Base-by-base conservation (phyloP, 768 basidiomycete species). In the Punctularia strigosozonata region DNA sequence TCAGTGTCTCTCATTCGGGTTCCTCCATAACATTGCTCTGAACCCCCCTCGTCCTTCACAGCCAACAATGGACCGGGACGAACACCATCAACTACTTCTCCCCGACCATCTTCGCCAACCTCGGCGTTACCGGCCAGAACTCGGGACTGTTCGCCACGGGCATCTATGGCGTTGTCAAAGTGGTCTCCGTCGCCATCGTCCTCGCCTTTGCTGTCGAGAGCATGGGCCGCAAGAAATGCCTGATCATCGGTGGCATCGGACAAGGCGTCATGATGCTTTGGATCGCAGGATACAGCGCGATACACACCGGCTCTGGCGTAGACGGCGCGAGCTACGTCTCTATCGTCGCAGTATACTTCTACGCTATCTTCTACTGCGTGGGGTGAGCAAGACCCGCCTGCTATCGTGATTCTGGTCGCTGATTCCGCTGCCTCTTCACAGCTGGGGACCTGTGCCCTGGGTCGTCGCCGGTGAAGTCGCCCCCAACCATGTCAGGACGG, bases 71-170 rank as follows among this genome's bases (percentile, higher is more conserved):
- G 63, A 72, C 67, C 0, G 73, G 73, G 12, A 68, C 68, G 10
- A 73, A 74, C 44, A 62, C 69, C 3, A 68, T 74, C 47, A 71
- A 71, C 47, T 75, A 75, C 46, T 75, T 64, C 42, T 65, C 65
- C 44, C 73, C 73, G 0, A 49, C 62, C 28, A 68, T 75, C 43
- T 74, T 75, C 44, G 61, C 62, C 3, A 53, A 53, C 25, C 55
- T 75, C 13, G 73, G 73, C 2, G 63, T 73, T 18, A 58, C 55
- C 1, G 64, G 66, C 3, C 64, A 57, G 19, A 60, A 48, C 5
- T 53, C 67, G 4, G 62, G 58, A 14, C 55, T 75, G 5, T 62
- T 75, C 26, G 71, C 73, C 3, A 73, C 73, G 4, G 73, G 73
- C 43, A 46, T 55, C 43, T 61, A 59, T 37, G 56, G 61, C 22